phyloP scores from a whole-genome alignment of 169 alveolate genomes.

The Plasmodium yoelii region DNA sequence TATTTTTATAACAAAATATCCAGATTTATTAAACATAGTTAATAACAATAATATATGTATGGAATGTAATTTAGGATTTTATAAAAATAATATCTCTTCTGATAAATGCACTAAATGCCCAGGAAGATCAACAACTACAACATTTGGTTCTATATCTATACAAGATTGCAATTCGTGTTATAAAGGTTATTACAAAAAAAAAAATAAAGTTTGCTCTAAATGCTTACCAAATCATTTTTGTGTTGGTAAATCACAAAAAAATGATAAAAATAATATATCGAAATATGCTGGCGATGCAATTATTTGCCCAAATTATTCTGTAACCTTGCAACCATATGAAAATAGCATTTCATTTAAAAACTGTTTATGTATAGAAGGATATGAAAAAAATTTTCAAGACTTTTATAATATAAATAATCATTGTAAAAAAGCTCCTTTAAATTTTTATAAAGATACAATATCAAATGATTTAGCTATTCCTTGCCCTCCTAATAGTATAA shows the following conservation, averaged over 20 bases:
- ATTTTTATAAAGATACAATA: constrained; percentile 83
- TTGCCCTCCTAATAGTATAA: constrained; percentile 86
- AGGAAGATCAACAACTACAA: constrained; percentile 30
- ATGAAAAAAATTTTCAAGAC: constrained; percentile 80
- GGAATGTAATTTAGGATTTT: constrained; percentile 85
- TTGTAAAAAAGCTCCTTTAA: constrained; percentile 78
- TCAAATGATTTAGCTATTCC: constrained; percentile 72
- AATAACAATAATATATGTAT: constrained; percentile 76
- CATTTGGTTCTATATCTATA: constrained; percentile 24
- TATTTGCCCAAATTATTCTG: constrained; percentile 82
- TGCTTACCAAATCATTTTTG: constrained; percentile 84
- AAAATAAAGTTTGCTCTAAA: constrained; percentile 16
- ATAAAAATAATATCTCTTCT: constrained; percentile 76
- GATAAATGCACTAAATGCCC: constrained; percentile 84
- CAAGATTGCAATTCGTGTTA: constrained; percentile 38
- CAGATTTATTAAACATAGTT: constrained; percentile 20
- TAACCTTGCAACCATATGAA: constrained; percentile 82
- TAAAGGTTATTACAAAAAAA: constrained; percentile 55
- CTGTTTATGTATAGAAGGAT: constrained; percentile 81
- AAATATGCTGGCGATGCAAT: constrained; percentile 81
- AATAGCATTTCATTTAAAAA: constrained; percentile 73
- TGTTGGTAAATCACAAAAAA: constrained; percentile 85
- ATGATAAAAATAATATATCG: constrained; percentile 54
- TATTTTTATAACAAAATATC: constrained; percentile 24
- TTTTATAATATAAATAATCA: constrained; percentile 79